Base-by-base conservation (phyloP, 2,329 filamentous ascomycete genomes). In the Talaromyces marneffei region DNA sequence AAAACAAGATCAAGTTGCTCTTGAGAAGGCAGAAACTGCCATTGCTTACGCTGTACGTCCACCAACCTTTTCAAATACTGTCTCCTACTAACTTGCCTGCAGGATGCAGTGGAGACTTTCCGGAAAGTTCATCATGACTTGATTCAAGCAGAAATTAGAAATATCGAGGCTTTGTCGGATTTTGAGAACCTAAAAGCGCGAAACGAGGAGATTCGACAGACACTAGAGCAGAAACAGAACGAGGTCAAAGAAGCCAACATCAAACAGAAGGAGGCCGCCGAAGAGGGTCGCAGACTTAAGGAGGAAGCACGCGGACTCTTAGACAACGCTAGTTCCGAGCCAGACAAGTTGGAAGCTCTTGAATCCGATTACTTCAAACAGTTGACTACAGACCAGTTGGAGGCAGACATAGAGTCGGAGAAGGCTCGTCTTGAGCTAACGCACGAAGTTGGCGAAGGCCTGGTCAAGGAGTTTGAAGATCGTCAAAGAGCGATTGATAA, bases 111-210 rank as follows among this genome's bases (percentile, higher is more conserved):
- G 7, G 80, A 82, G n/a, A 70, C 75, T 20, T 82, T 96, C 48
- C 83, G 85, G 14, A 74, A 79, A 54, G 80, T 85, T 5, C 85
- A 89, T 57, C 81, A 87, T 50, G 82, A 83, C 14, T 76, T 91
- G 10, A 74, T 92, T 16, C 86, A 92, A 67, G 85, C 84, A 1
- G 83, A 90, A 66, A 81, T 97, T 48, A 81, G 86, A 63, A 77
- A 84, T 0, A 83, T 95, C 31, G 94, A 99, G 78, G 92, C 91
- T 1, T 74, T 80, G n/a, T 97, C 92, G 0, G 94, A 99, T 68
- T 74, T 89, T 2, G 80, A 85, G 48, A 83, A 84, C 5, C 79
- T 97, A n/a, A 83, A 85, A 67, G 78, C 79, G 16, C 86, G 87
- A 62, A 91, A 91, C 66, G 67, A 73, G 8, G 79, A 84, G 53